These are phyloP conservation scores for Agarophyton chilense DNA, from an alignment of 23 red algal genomes.

Conservation along the genomic window DNA sequence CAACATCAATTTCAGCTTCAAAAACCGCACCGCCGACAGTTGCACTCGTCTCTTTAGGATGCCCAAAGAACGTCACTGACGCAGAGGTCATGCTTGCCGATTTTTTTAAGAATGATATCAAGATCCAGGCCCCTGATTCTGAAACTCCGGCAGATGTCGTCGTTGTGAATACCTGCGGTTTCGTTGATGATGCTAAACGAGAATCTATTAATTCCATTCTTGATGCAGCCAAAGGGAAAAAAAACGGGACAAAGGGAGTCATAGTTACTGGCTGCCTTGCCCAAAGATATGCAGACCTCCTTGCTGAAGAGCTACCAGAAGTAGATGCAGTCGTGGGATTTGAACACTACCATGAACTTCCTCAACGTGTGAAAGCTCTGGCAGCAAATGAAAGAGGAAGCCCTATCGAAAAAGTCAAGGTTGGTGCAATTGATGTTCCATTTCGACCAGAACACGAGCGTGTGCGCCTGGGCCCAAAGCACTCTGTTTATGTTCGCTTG, in stretches of 20 bases:
- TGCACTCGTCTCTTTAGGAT: constrained; percentile 89
- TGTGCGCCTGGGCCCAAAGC: constrained; percentile 68
- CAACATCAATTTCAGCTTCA: neutral
- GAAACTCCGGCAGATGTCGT: constrained; percentile 75
- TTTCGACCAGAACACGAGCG: constrained; percentile 91
- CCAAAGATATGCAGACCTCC: constrained; percentile 87
- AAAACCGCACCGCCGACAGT: constrained; percentile 34
- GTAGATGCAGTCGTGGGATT: constrained; percentile 98
- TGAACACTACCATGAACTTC: constrained; percentile 81
- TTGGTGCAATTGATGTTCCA: constrained; percentile 79
- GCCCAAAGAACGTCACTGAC: constrained; percentile 98
- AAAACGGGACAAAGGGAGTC: constrained; percentile 60
- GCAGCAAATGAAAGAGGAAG: neutral
- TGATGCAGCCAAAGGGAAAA: constrained; percentile 41
- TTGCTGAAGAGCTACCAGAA: constrained; percentile 88
- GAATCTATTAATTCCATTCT: constrained; percentile 88
- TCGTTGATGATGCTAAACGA: constrained; percentile 95
- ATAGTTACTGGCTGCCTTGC: constrained; percentile 98
- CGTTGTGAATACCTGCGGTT: constrained; percentile 95
- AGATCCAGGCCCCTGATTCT: constrained; percentile 21
- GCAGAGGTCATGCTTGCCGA: constrained; percentile 95
- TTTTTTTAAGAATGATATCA: constrained; percentile 56
- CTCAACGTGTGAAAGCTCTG: constrained; percentile 51
- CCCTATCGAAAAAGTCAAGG: constrained; percentile 32
- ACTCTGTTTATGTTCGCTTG: constrained; percentile 86